Percentiles rank a stretch among this genome's conserved stretches.
phyloP scores from a whole-genome alignment of 2,329 filamentous ascomycete genomes.

The Coniochaeta sp. region DNA sequence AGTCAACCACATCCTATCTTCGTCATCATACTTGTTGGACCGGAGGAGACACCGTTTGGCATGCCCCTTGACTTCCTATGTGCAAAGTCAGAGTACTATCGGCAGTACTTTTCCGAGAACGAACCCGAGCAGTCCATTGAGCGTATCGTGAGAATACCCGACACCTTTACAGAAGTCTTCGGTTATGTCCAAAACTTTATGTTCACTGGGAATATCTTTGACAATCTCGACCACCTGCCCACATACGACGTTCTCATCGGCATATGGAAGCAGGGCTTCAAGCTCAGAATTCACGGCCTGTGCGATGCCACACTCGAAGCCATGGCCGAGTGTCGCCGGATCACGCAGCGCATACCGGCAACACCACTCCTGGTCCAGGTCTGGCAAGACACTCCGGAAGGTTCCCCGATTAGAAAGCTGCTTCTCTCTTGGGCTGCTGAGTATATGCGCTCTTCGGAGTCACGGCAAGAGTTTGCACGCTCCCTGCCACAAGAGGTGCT shows the following conservation, averaged over 20 bases:
- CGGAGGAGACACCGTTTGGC: constrained; percentile 45
- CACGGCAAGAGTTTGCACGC: constrained; percentile 50
- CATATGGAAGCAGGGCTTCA: constrained; percentile 49
- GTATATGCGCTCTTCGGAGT: constrained; percentile 52
- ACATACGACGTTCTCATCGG: constrained; percentile 48
- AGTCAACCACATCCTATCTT: constrained; percentile 47
- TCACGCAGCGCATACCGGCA: constrained; percentile 50
- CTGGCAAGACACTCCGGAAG: constrained; percentile 55
- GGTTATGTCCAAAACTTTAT: constrained; percentile 48
- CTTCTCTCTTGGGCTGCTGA: constrained; percentile 57
- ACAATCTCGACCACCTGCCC: constrained; percentile 33
- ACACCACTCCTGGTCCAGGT: constrained; percentile 53
- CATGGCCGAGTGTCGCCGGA: constrained; percentile 48
- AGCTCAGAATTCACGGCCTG: constrained; percentile 45
- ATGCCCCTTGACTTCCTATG: constrained; percentile 54
- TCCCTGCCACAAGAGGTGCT: constrained; percentile 56
- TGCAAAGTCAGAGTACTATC: constrained; percentile 41
- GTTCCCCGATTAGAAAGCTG: constrained; percentile 50
- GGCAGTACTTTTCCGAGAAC: constrained; percentile 32
- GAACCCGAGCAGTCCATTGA: constrained; percentile 34
- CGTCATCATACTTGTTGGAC: constrained; percentile 46
- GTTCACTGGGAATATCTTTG: constrained; percentile 42
- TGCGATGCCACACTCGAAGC: constrained; percentile 49
- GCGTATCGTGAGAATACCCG: constrained; percentile 41
- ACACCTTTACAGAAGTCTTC: constrained; percentile 42